phyloP scores from a whole-genome alignment of 2,329 filamentous ascomycete species.

The Fusarium cyanostomum region DNA sequence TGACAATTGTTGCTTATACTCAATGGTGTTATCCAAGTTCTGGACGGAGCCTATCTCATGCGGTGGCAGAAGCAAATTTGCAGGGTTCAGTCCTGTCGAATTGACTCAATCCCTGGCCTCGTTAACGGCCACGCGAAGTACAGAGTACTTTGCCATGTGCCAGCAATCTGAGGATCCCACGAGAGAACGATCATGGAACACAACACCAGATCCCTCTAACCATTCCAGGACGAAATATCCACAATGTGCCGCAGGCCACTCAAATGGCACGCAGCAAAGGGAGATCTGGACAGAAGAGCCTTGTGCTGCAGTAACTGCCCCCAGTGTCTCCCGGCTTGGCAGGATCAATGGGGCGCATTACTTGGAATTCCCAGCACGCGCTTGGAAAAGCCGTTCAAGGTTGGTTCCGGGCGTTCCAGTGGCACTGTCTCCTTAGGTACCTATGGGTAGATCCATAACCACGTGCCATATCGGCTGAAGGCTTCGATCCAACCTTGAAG shows the following conservation, averaged over 20 bases:
- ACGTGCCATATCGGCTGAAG: neutral
- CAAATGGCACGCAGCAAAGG: slow-evolving; percentile 1
- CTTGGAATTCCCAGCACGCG: neutral
- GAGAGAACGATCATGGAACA: slow-evolving; percentile 34
- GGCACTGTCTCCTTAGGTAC: neutral
- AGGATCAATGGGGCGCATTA: neutral
- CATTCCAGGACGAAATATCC: slow-evolving; percentile 34
- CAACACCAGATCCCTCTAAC: slow-evolving; percentile 34
- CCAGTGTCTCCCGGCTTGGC: neutral
- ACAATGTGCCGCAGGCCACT: slow-evolving; percentile 26
- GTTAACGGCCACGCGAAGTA: slow-evolving; percentile 30
- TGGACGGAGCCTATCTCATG: neutral
- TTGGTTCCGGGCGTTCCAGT: too few relatives aligned
- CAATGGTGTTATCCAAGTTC: neutral
- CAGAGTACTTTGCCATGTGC: slow-evolving; percentile 44
- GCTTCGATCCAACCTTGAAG: slow-evolving; percentile 1
- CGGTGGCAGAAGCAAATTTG: slow-evolving; percentile 5
- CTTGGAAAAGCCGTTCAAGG: too few relatives aligned
- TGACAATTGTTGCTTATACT: neutral
- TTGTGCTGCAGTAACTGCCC: slow-evolving; percentile 1
- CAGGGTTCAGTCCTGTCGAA: slow-evolving; percentile 22
- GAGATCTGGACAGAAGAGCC: slow-evolving; percentile 4
- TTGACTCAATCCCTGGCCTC: slow-evolving; percentile 22
- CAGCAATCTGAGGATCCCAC: slow-evolving; percentile 24
- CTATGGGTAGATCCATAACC: slow-evolving; percentile 7